Conservation (phyloP, 345 rosid genomes). For the Populus tremula region DNA sequence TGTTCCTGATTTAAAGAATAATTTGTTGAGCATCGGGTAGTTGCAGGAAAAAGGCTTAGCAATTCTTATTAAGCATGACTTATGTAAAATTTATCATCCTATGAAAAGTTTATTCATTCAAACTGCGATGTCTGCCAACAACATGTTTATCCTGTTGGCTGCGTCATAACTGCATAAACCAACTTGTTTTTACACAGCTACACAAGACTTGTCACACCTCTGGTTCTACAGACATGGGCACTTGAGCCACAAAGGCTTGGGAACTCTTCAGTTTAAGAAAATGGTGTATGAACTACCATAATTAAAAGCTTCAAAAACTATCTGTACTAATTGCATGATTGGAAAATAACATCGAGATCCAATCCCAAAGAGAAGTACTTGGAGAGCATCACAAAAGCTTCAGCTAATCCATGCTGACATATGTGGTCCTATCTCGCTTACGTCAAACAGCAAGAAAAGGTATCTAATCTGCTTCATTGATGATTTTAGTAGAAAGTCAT, state of each 20-base stretch:
- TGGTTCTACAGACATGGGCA: conserved; percentile 1
- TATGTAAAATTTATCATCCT: no score
- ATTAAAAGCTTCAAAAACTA: neutral
- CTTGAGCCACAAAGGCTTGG: neutral
- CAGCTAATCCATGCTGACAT: conserved; percentile 6
- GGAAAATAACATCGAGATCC: neutral
- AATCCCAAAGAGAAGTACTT: neutral
- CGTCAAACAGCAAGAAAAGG: neutral
- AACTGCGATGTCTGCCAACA: no score
- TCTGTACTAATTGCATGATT: neutral
- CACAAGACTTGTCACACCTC: neutral
- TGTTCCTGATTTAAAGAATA: neutral
- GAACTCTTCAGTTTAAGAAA: neutral
- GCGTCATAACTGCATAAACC: no score
- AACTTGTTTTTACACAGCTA: neutral
- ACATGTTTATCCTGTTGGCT: no score
- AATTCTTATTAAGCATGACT: no score
- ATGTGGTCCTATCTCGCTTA: neutral
- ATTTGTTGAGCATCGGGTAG: neutral
- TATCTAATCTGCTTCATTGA: neutral
- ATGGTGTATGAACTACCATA: neutral
- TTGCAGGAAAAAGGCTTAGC: neutral
- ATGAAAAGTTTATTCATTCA: no score
- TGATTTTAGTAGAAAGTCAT: neutral
- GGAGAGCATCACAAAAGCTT: conserved; percentile 2